Percentiles rank a stretch among this genome's conserved stretches.
Conservation (phyloP, 192 early-diverging fungal genomes). For the Geosiphon pyriformis region DNA sequence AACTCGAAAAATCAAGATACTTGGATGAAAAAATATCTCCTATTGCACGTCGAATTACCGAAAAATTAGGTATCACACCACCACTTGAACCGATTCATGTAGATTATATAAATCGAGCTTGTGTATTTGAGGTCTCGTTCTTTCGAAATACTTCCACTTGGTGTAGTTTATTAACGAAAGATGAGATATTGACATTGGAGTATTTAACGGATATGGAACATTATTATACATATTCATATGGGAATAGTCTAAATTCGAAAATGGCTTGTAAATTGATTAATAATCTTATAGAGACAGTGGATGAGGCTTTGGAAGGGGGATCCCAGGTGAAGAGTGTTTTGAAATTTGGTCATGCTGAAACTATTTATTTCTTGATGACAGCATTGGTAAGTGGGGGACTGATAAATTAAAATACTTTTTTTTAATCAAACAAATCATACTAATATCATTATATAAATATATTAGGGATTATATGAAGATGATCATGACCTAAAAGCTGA, state of each 20-base stretch:
- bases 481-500: background rate
- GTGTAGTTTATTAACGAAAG: conserved; percentile 14
- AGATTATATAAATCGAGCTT: conserved; percentile 14
- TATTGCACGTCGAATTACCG: background rate
- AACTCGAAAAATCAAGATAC: background rate
- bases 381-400: background rate
- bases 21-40: background rate
- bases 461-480: conserved; percentile 18
- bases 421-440: background rate
- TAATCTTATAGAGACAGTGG: background rate
- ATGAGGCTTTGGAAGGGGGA: background rate
- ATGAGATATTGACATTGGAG: conserved; percentile 13
- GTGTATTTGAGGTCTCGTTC: conserved; percentile 4
- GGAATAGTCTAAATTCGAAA: conserved; percentile 3
- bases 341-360: conserved; percentile 21
- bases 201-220: conserved; percentile 10
- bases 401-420: background rate
- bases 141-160: background rate
- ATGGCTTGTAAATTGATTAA: conserved; percentile 12
- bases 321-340: background rate
- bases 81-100: background rate
- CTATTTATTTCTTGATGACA: conserved; percentile 6
- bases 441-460: background rate
- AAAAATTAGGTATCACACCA: background rate
- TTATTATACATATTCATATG: conserved; percentile 18